Evolutionary conservation across 495 filamentous ascomycete species (phyloP), one percentile per base, ranked within the genome.

Genomic region (Lentithecium fluviatile): DNA sequence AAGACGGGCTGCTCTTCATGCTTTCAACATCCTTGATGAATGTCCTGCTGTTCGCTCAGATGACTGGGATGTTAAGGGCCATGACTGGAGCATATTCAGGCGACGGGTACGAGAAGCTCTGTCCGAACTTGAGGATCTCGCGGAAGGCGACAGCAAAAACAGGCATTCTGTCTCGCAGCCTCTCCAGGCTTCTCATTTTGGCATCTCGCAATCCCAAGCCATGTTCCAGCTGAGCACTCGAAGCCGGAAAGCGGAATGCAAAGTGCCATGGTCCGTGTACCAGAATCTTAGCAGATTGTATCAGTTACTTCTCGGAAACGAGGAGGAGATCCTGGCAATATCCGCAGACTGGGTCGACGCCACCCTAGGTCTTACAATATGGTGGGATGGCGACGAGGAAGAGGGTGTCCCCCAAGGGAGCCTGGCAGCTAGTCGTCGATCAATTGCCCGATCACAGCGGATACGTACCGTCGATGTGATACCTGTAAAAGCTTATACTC

Each of bases 281-380:
- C 83, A 92, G 58, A 90, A 83, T 60, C 74, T 97, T 29, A 80
- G 84, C 45, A 79, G 82, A 12, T 72, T 95, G 11, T 95, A 95
- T 67, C 84, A 83, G 15, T 83, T 91, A 36, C 73, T 94, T 7
- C 81, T 90, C 1, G 91, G 92, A 20, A 80, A 85, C 45, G 73
- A 81, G 11, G 75, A 79, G 10, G 84, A 89, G 12, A 89, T 95
- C 60, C 76, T 91, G 36, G 79, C 81, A 32, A 75, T 80, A 46
- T 78, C 90, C 10, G 80, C 88, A 64, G 90, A 94, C 71, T 97
- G 91, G 91, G 79, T 91, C 45, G 92, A 97, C 73, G 90, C 90
- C 0, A 86, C 87, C 1, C 73, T 95, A 48, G 86, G 84, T 3
- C 73, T 95, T 45, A 87, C 90, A 10, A 84, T 85, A 0, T 96